Conservation (phyloP, 345 rosid genomes). For the Aquilaria malaccensis region DNA sequence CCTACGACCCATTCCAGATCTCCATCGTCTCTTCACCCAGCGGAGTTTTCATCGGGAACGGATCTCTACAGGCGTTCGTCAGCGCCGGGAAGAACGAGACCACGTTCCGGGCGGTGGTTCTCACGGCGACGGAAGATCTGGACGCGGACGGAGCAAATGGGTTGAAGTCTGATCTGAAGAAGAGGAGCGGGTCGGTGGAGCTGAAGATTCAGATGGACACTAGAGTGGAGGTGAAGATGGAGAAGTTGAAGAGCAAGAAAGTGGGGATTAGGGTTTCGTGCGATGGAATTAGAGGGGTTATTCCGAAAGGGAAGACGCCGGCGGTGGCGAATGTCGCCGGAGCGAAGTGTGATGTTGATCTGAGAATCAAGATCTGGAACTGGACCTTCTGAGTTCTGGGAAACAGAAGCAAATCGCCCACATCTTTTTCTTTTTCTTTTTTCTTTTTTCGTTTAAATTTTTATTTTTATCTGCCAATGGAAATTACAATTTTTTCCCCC, state of each 20-base stretch:
- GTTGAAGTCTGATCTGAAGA: slow-evolving; percentile 73
- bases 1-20: slow-evolving; percentile 54
- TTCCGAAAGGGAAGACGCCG: slow-evolving; percentile 73
- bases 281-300: slow-evolving; percentile 48
- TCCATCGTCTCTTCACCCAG: slow-evolving; percentile 27
- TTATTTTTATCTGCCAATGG: not conserved
- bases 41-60: slow-evolving; percentile 57
- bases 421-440: not conserved
- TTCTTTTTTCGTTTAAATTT: not conserved
- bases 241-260: slow-evolving; percentile 58
- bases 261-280: slow-evolving; percentile 74
- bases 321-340: slow-evolving; percentile 39
- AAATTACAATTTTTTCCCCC: not conserved
- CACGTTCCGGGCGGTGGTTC: slow-evolving; percentile 43
- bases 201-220: slow-evolving; percentile 58
- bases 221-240: slow-evolving; percentile 50
- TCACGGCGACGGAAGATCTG: slow-evolving; percentile 47
- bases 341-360: slow-evolving; percentile 75
- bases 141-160: slow-evolving; percentile 54
- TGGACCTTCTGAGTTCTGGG: slow-evolving; percentile 42
- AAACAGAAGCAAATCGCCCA: not conserved
- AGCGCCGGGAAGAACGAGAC: slow-evolving; percentile 58
- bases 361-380: slow-evolving; percentile 87
- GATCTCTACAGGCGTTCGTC: slow-evolving; percentile 55
- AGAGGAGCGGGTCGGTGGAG: slow-evolving; percentile 29